Evolutionary conservation across 1,284 basidiomycete species (phyloP).

Genomic region (Bondarzewia mesenterica): DNA sequence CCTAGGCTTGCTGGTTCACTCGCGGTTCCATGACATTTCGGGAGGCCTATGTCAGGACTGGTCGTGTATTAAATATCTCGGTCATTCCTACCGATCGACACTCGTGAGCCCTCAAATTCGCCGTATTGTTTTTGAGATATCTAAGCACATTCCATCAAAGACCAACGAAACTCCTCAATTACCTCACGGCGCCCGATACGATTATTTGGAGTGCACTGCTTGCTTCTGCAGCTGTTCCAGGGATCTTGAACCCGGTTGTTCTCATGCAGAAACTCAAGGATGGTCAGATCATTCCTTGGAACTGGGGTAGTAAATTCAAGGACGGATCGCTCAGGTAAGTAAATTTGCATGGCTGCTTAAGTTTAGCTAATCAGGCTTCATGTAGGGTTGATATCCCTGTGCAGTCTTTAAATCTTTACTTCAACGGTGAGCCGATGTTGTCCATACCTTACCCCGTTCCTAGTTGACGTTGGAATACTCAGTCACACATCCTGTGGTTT

Average conservation of each 20-base stretch:
- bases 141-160: constrained; percentile 28
- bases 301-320: constrained; percentile 88
- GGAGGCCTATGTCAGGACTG: constrained; percentile 91
- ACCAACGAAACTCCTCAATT: constrained; percentile 93
- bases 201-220: constrained; percentile 73
- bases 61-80: constrained; percentile 89
- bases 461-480: constrained; percentile 2
- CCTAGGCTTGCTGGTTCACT: constrained; percentile 76
- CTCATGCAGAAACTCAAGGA: constrained; percentile 88
- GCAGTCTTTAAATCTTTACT: constrained; percentile 87
- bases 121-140: constrained; percentile 5
- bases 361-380: background rate
- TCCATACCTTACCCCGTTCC: background rate
- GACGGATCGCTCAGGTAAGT: constrained; percentile 79
- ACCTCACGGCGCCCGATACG: constrained; percentile 90
- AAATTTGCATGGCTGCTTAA: background rate
- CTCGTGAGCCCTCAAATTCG: constrained; percentile 45
- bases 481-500: constrained; percentile 95
- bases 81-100: constrained; percentile 94
- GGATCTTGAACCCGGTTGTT: constrained; percentile 82
- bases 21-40: constrained; percentile 92
- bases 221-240: constrained; percentile 80
- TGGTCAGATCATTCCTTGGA: constrained; percentile 85
- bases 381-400: constrained; percentile 90
- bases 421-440: constrained; percentile 53